These are phyloP conservation scores for Pichia membranifaciens DNA, from an alignment of 805 yeast species.

Conservation along the genomic window DNA sequence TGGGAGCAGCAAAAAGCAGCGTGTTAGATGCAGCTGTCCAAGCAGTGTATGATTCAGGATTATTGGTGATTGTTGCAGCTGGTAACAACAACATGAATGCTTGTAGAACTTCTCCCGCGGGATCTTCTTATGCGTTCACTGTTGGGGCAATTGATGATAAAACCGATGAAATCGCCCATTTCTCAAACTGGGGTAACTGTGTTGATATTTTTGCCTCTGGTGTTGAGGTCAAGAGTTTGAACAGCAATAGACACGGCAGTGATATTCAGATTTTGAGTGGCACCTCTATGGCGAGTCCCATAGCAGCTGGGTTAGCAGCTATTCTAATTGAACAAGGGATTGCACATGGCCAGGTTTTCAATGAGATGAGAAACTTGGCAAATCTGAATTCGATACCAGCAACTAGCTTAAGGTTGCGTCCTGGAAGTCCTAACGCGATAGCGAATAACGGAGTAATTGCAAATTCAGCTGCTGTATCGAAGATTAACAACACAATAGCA, in stretches of 20 bases:
- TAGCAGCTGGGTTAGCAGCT: constrained; percentile 62
- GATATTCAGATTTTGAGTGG: constrained; percentile 48
- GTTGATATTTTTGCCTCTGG: constrained; percentile 87
- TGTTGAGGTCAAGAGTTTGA: constrained; percentile 54
- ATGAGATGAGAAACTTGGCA: constrained; percentile 39
- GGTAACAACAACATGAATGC: constrained; percentile 80
- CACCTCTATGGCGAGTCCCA: constrained; percentile 79
- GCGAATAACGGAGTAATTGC: constrained; percentile 26
- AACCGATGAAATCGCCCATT: constrained; percentile 62
- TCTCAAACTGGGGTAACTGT: constrained; percentile 92
- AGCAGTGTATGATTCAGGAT: constrained; percentile 68
- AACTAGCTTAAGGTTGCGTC: constrained; percentile 39
- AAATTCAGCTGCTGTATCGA: neutral
- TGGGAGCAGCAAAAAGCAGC: constrained; percentile 66
- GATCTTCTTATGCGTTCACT: constrained; percentile 63
- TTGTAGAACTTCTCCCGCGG: constrained; percentile 81
- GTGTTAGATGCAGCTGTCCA: constrained; percentile 70
- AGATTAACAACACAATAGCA: neutral
- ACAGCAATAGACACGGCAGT: constrained; percentile 22
- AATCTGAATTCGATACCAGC: constrained; percentile 43
- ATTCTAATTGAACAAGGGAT: constrained; percentile 49
- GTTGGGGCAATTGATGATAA: constrained; percentile 87
- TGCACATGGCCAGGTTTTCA: constrained; percentile 35
- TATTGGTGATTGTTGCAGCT: constrained; percentile 75
- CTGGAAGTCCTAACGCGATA: constrained; percentile 57